phyloP scores from a whole-genome alignment of 306 rosid species.

The Gleditsia sinensis region DNA sequence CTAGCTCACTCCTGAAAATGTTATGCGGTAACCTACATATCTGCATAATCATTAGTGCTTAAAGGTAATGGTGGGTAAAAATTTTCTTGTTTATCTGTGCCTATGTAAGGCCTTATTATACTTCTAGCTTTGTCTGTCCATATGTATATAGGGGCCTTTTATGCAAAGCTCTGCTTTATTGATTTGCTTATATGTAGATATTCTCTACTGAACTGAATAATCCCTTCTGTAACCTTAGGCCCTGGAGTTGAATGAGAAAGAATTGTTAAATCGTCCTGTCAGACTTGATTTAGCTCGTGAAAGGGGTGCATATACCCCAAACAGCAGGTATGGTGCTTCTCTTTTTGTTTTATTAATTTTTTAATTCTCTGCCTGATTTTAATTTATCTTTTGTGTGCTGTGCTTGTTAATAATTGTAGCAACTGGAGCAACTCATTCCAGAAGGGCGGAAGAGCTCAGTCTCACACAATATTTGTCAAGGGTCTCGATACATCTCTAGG shows the following conservation, averaged over 20 bases:
- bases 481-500: constrained; percentile 76
- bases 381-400: background rate
- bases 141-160: background rate
- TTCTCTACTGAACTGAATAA: background rate
- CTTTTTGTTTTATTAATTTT: background rate
- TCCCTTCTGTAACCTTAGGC: constrained; percentile 48
- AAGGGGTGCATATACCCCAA: constrained; percentile 71
- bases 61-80: background rate
- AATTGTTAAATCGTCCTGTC: constrained; percentile 49
- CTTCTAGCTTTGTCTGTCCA: background rate
- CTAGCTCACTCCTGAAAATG: too few relatives aligned
- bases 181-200: background rate
- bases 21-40: too few relatives aligned
- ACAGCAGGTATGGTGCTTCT: constrained; percentile 37
- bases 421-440: constrained; percentile 58
- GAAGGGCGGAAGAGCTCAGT: constrained; percentile 46
- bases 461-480: constrained; percentile 54
- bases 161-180: background rate
- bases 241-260: constrained; percentile 54
- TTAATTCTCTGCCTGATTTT: background rate
- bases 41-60: background rate
- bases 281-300: constrained; percentile 74
- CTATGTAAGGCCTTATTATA: too few relatives aligned
- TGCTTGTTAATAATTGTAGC: constrained; percentile 23
- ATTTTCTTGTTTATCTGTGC: too few relatives aligned